Percentiles rank a stretch among this genome's conserved stretches.
These are phyloP conservation scores for Punica granatum DNA, from an alignment of 345 rosid genomes.

Conservation along the genomic window DNA sequence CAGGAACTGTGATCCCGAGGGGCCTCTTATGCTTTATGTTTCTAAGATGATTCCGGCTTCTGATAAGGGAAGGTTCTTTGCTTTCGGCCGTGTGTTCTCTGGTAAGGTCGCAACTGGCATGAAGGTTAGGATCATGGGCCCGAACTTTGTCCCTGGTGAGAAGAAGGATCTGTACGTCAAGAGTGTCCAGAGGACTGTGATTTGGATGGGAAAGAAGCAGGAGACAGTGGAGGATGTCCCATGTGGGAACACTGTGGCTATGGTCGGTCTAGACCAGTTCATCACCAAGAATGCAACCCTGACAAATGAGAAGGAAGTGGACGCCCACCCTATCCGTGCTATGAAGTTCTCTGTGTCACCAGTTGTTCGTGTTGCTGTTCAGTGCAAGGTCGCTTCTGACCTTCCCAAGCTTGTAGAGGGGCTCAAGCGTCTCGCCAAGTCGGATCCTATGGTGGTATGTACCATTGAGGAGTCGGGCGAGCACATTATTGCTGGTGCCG, in stretches of 20 bases:
- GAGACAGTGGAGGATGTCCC: constrained; percentile 80
- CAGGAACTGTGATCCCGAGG: constrained; percentile 61
- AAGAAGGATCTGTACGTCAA: constrained; percentile 52
- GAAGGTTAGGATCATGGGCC: constrained; percentile 83
- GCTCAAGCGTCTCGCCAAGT: constrained; percentile 63
- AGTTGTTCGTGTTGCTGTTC: constrained; percentile 73
- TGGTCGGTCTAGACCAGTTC: constrained; percentile 66
- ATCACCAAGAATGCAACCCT: constrained; percentile 68
- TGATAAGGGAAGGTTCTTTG: constrained; percentile 70
- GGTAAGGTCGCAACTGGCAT: constrained; percentile 58
- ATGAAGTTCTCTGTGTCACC: constrained; percentile 82
- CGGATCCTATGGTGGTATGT: constrained; percentile 81
- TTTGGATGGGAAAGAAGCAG: constrained; percentile 80
- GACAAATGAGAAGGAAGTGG: constrained; percentile 65
- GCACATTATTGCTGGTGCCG: constrained; percentile 74
- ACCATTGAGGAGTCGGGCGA: constrained; percentile 64
- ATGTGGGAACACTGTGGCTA: constrained; percentile 73
- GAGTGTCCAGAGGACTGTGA: constrained; percentile 63
- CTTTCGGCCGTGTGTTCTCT: constrained; percentile 66
- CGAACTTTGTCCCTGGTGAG: constrained; percentile 66
- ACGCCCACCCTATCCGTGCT: constrained; percentile 82
- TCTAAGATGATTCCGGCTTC: constrained; percentile 83
- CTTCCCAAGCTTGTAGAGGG: constrained; percentile 78
- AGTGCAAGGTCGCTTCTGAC: constrained; percentile 68
- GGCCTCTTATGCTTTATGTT: constrained; percentile 69